A percentile compares a stretch with the other conserved stretches of the same genome.
Evolutionary conservation across 306 rosid species (phyloP).

Genomic region (Potentilla sterilis): DNA sequence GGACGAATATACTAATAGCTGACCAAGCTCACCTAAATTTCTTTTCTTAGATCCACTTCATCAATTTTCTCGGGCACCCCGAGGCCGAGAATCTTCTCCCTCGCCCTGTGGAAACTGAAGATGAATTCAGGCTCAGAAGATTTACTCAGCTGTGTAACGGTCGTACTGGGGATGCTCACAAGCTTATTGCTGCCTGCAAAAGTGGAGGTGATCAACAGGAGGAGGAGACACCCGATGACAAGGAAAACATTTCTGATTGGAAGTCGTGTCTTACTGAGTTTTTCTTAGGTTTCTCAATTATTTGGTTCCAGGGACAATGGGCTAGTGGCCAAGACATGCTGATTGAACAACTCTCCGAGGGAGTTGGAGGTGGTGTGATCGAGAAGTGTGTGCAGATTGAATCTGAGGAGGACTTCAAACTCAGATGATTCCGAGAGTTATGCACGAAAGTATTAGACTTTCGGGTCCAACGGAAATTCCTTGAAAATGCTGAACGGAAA

Average conservation of each 20-base stretch:
- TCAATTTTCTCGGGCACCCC: no score
- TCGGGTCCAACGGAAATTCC: neutral
- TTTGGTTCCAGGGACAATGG: neutral
- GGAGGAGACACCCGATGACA: neutral
- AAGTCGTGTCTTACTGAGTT: neutral
- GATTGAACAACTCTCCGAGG: neutral
- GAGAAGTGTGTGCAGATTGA: neutral
- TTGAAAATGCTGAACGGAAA: neutral
- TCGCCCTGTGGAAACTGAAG: neutral
- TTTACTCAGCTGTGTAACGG: neutral
- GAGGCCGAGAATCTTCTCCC: no score
- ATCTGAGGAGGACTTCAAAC: neutral
- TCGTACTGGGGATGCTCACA: no score
- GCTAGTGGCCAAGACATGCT: neutral
- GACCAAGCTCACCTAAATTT: no score
- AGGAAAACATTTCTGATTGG: neutral
- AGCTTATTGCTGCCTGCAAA: neutral
- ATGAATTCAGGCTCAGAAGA: neutral
- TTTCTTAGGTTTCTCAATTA: neutral
- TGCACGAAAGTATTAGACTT: neutral
- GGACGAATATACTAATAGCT: no score
- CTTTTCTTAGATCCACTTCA: no score
- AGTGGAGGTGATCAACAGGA: neutral
- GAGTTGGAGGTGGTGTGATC: neutral
- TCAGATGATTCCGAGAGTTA: neutral